Evolutionary conservation across 371 early-diverging fungal genomes (phyloP).

Genomic region (Apophysomyces sp.): DNA sequence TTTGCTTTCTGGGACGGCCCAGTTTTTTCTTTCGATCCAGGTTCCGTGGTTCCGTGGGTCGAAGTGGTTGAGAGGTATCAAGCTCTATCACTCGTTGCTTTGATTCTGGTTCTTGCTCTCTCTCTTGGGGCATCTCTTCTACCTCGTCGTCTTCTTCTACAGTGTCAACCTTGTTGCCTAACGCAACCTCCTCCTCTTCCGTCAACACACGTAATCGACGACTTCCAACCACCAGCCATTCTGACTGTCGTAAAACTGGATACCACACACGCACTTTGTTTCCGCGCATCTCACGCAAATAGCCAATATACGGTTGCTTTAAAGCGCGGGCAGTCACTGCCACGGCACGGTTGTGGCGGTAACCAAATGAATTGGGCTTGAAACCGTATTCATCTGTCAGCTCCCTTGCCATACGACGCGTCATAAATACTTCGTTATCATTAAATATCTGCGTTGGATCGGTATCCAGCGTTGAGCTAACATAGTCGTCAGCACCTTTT

Average conservation of each 20-base stretch:
- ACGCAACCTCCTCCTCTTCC: slow-evolving; percentile 23
- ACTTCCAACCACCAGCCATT: slow-evolving; percentile 39
- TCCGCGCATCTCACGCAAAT: slow-evolving; percentile 31
- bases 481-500: slow-evolving; percentile 24
- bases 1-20: slow-evolving; percentile 3
- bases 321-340: slow-evolving; percentile 26
- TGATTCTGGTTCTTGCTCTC: background rate
- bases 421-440: slow-evolving; percentile 55
- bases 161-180: background rate
- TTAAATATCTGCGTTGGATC: slow-evolving; percentile 46
- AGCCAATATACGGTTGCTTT: slow-evolving; percentile 17
- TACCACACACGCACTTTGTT: slow-evolving; percentile 39
- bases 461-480: slow-evolving; percentile 29
- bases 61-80: background rate
- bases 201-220: slow-evolving; percentile 34
- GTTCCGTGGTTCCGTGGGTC: background rate
- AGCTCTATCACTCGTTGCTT: background rate
- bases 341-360: slow-evolving; percentile 47
- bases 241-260: slow-evolving; percentile 29
- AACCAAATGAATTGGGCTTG: slow-evolving; percentile 50
- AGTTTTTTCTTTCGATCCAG: background rate
- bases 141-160: background rate
- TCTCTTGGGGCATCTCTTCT: background rate
- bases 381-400: slow-evolving; percentile 45
- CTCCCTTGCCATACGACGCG: slow-evolving; percentile 49